Percentiles rank a stretch among this genome's conserved stretches.
phyloP scores from a whole-genome alignment of 306 rosid genomes.

The Prunus fruticosa region DNA sequence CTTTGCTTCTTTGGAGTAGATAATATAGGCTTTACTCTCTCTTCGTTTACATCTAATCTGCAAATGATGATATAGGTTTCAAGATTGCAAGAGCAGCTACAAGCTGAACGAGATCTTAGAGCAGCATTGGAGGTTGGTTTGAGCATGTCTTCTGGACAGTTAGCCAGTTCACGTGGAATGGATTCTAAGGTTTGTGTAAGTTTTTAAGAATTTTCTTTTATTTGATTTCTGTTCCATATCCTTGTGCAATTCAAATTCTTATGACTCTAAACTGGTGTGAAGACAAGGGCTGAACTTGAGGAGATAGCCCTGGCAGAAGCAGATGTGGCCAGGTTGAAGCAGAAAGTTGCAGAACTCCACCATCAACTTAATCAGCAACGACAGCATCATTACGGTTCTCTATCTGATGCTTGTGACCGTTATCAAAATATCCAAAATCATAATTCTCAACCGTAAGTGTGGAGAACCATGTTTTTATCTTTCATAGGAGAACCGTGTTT shows the following conservation, averaged over 20 bases:
- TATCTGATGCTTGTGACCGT: slow-evolving; percentile 81
- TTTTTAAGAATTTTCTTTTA: slow-evolving; percentile 7
- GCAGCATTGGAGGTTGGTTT: slow-evolving; percentile 98
- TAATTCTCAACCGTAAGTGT: slow-evolving; percentile 82
- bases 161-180: slow-evolving; percentile 82
- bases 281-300: slow-evolving; percentile 98
- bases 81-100: slow-evolving; percentile 99
- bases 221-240: slow-evolving; percentile 2
- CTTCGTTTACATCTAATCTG: slow-evolving; percentile 10
- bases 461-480: slow-evolving; percentile 4
- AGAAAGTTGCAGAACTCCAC: slow-evolving; percentile 98
- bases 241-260: slow-evolving; percentile 30
- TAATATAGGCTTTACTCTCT: not conserved
- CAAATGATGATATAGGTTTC: slow-evolving; percentile 63
- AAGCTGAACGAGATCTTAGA: slow-evolving; percentile 99
- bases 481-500: not conserved
- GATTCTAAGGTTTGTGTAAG: slow-evolving; percentile 76
- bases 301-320: slow-evolving; percentile 99
- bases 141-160: slow-evolving; percentile 95
- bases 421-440: slow-evolving; percentile 78
- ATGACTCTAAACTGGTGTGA: slow-evolving; percentile 34
- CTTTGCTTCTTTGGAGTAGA: not conserved
- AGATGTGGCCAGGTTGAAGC: slow-evolving; percentile 96
- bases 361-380: slow-evolving; percentile 97
- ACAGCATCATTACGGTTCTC: slow-evolving; percentile 89